phyloP scores from a whole-genome alignment of 192 early-diverging fungal genomes.

The Rhizophagus clarus region DNA sequence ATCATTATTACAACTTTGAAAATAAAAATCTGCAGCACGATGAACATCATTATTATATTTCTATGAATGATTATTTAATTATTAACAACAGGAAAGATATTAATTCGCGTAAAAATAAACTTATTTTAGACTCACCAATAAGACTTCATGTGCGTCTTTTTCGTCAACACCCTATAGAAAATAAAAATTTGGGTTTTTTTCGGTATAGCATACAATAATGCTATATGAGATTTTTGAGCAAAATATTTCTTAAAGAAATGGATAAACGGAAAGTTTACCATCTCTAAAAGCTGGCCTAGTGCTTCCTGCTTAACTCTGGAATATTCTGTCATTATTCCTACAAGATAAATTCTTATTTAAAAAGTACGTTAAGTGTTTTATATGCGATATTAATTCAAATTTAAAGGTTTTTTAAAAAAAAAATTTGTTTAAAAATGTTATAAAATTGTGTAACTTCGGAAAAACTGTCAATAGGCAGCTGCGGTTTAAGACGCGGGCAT shows the following conservation, averaged over 20 bases:
- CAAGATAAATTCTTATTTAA: too few relatives aligned
- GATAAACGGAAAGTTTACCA: neutral
- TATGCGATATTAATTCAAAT: too few relatives aligned
- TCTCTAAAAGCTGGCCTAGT: neutral
- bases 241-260: too few relatives aligned
- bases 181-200: neutral
- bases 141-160: neutral
- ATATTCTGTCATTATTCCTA: neutral
- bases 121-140: neutral
- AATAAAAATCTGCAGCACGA: neutral
- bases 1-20: neutral
- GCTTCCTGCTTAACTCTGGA: neutral
- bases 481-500: neutral
- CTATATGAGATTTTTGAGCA: too few relatives aligned
- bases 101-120: neutral
- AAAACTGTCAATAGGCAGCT: neutral
- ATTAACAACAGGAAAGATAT: neutral
- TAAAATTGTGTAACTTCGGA: neutral
- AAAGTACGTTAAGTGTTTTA: neutral
- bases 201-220: too few relatives aligned
- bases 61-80: neutral
- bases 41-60: constrained; percentile 8
- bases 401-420: too few relatives aligned
- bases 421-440: too few relatives aligned
- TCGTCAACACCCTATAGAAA: neutral